Base-by-base conservation (phyloP, 805 yeast genomes). In the Ogataea nitratoaversa region DNA sequence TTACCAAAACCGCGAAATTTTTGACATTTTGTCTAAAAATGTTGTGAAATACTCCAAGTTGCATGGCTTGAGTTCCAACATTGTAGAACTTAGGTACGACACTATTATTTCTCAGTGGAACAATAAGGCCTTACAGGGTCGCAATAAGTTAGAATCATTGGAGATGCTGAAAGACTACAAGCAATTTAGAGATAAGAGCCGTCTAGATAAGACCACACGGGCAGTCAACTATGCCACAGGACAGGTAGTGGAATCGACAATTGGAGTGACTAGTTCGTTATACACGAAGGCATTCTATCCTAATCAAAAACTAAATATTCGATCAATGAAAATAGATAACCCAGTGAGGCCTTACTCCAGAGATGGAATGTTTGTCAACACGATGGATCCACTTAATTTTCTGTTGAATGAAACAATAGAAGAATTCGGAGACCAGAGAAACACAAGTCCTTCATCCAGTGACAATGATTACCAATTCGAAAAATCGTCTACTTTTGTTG, bases 81-180 rank as follows among this genome's bases (percentile, higher is more conserved):
- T 43, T 2, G 14, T 38, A 7, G 49, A 49, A 6, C 23, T 46
- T 7, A 38, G 52, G 2, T 69, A 67, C 46, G 62, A 62, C n/a
- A 42, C 40, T 1, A 66, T 76, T 11, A 47, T 62, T 1, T 56
- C 62, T 4, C 54, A 59, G 18, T 76, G 77, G 73, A 67, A 51
- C 2, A 49, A 56, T 6, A 48, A 59, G 23, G 63, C 73, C 6
- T 17, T 46, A 1, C 59, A 66, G 6, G 63, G 66, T 0, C 59
- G 70, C 37, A 47, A 62, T 18, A 69, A 64, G 32, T 47, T 72
- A 6, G 72, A 69, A 34, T 58, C 70, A 0, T 52, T 71, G 37
- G 59, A 60, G 50, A 28, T 64, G 50, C 46, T 65, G 42, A 48
- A 67, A 53, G 58, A 68, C 52, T 49, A 72, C 65, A 25, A 67